Evolutionary conservation across 768 basidiomycete species (phyloP), one percentile per base, ranked within the genome.

Genomic region (Trametes elegans): DNA sequence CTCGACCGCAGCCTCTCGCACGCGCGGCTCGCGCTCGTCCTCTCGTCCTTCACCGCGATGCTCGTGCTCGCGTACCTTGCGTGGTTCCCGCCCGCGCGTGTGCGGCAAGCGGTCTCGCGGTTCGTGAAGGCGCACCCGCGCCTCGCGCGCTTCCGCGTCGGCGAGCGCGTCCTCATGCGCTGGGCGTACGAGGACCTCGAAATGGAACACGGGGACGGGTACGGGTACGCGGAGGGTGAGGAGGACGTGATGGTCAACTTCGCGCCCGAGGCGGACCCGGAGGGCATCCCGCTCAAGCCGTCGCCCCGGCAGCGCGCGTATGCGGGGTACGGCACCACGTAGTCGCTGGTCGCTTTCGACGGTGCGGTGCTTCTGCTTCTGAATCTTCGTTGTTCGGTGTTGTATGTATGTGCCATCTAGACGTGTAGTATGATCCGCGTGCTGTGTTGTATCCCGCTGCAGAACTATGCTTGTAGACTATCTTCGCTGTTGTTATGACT

Each of bases 181-280:
- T 79, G 79, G 78, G 76, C 76, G 38, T 68, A 78, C 49, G 78
- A 79, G 55, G 79, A 80, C 44, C 71, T 78, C 67, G 57, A 59
- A 53, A 43, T 59, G 21, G 47, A 43, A 7, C 40, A 58, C 46
- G 69, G 70, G 16, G 31, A 38, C 26, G 47, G 70, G 16, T 40
- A 38, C 26, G 47, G 31, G 39, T 49, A 53, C 10, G 53, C 46
- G 13, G 63, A 56, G 23, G 55, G 55, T 29, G 71, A 73, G 34
- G 74, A 74, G 49, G 73, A 77, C 53, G 58, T 75, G 16, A 77
- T 78, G 74, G 76, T 80, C 21, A 78, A 79, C 61, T 59, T 39
- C 19, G 59, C 49, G 23, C 38, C 48, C 3, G 61, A 53, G 19
- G 57, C 63, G 16, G 67, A 62, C 18, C 70, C 63, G 19, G 78